Evolutionary conservation across 2,329 filamentous ascomycete species (phyloP), one percentile per base, ranked within the genome.

Genomic region (Sarocladium brachiariae): DNA sequence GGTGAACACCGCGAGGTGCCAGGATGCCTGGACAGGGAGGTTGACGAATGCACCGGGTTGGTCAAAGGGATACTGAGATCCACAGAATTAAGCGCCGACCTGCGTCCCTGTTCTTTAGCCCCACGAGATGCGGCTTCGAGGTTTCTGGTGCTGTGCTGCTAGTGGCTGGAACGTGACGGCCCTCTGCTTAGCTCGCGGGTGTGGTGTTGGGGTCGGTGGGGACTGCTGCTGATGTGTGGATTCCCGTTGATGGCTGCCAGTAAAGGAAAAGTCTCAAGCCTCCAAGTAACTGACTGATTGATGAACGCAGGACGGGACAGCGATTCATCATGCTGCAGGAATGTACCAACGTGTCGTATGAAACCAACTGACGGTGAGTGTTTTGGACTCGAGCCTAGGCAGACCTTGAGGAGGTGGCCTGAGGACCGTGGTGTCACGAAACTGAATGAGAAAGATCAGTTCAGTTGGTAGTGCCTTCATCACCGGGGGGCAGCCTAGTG

Each of bases 71-170:
- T 64, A 61, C 56, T 47, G 45, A 56, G 57, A 56, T 68, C 63
- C 63, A 65, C 58, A 63, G 62, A 63, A 61, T 67, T 80, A 80
- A 80, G 77, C 77, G 77, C 77, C 74, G 71, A 73, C 65, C 70
- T 70, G 71, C 76, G 73, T 72, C 70, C 63, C 61, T 65, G 66
- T 35, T 64, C 66, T 70, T 75, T 74, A 74, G 70, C 67, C 69
- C 69, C 63, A 64, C 63, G 63, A 53, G 59, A 61, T 64, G 58
- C 43, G 43, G 43, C 27, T 19, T 47, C 25, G 13, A 31, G n/a
- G 43, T 47, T 25, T 31, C 7, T 47, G 51, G 31, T 25, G 45
- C 24, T 47, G 27, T 3, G 13, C 34, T 38, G 31, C 41, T 23
- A 50, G 19, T 50, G 48, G 48, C 48, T 41, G 37, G 34, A 33